Conservation (phyloP, 2,329 filamentous ascomycete species). For the Didymella lethalis region DNA sequence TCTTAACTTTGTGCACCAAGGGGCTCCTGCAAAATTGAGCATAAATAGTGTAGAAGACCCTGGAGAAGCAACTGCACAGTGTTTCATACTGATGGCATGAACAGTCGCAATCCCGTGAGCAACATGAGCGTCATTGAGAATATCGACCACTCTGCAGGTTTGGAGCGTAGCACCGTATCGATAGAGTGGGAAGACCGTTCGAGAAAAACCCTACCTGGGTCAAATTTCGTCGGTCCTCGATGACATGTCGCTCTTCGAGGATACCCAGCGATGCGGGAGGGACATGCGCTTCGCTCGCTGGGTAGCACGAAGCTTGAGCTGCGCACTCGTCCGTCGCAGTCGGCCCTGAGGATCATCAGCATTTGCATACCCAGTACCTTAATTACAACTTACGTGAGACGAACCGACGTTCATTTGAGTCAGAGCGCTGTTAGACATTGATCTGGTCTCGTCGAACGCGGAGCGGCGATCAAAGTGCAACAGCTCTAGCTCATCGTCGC, state of each 20-base stretch:
- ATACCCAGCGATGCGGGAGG: constrained; percentile 28
- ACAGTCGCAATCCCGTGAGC: neutral
- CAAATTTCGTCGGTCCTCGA: constrained; percentile 14
- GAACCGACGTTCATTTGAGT: constrained; percentile 27
- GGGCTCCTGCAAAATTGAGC: neutral
- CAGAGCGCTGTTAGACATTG: constrained; percentile 29
- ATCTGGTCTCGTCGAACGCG: constrained; percentile 43
- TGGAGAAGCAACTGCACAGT: neutral
- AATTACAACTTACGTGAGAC: constrained; percentile 21
- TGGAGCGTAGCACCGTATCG: neutral
- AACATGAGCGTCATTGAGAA: neutral
- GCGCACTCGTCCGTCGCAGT: constrained; percentile 34
- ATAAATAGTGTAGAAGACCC: neutral
- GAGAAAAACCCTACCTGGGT: neutral
- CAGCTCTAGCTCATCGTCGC: constrained; percentile 32
- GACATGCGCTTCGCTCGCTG: constrained; percentile 38
- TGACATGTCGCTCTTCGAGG: constrained; percentile 12
- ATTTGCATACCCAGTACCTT: neutral
- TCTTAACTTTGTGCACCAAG: neutral
- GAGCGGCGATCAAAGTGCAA: constrained; percentile 30
- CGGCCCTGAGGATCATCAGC: constrained; percentile 28
- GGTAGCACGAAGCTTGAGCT: constrained; percentile 32
- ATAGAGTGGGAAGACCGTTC: neutral
- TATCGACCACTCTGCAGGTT: neutral
- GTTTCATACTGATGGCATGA: neutral